Conservation (phyloP, 2,329 filamentous ascomycete genomes). For the Colletotrichum sp. region DNA sequence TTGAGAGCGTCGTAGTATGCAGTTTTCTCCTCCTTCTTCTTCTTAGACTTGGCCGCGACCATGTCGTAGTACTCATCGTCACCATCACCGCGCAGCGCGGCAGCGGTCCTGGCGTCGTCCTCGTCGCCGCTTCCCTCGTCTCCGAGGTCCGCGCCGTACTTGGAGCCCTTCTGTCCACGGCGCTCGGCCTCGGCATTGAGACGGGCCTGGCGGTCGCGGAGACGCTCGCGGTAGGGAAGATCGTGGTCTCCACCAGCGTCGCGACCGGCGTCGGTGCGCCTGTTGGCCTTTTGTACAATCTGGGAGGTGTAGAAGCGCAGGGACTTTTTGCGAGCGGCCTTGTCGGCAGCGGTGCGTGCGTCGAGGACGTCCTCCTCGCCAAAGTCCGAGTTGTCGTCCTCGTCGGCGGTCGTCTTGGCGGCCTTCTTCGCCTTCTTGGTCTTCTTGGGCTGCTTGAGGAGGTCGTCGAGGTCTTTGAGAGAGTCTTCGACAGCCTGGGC, state of each 20-base stretch:
- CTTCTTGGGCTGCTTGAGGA: constrained; percentile 52
- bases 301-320: constrained; percentile 98
- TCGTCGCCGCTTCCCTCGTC: constrained; percentile 65
- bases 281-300: constrained; percentile 92
- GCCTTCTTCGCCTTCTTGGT: constrained; percentile 50
- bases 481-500: constrained; percentile 71
- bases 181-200: constrained; percentile 89
- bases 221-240: constrained; percentile 85
- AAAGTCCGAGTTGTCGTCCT: constrained; percentile 81
- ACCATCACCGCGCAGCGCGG: constrained; percentile 55
- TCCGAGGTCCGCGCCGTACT: constrained; percentile 67
- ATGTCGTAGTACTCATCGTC: constrained; percentile 89
- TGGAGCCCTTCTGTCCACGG: constrained; percentile 71
- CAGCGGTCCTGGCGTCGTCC: constrained; percentile 61
- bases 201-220: constrained; percentile 83
- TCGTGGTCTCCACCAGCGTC: constrained; percentile 81
- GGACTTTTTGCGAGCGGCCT: constrained; percentile 87
- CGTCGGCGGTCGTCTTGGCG: constrained; percentile 35
- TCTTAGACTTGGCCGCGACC: constrained; percentile 70
- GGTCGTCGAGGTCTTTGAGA: constrained; percentile 70
- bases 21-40: constrained; percentile 76
- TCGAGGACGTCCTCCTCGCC: constrained; percentile 87
- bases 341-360: constrained; percentile 80
- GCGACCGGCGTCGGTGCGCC: constrained; percentile 73
- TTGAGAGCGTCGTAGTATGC: constrained; percentile 60